Evolutionary conservation across 768 basidiomycete species (phyloP), one percentile per base, ranked within the genome.

Genomic region (Sarcomyxa edulis): DNA sequence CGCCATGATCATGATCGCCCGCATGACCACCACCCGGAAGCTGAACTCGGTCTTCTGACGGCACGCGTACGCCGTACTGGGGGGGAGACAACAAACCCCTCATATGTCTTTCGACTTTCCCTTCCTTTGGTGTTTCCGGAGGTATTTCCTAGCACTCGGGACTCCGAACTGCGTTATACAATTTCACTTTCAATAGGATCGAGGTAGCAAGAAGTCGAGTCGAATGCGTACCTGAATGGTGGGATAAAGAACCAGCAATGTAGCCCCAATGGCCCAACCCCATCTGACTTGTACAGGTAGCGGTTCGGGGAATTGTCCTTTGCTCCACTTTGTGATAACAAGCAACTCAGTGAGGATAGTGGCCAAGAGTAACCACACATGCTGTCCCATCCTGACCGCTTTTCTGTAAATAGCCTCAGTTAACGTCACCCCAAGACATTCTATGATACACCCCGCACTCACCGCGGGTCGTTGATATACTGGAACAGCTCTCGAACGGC

Each of bases 331-430:
- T 48, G 69, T 60, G 37, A 92, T 89, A 29, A 80, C 82, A 35
- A 92, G 67, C 24, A 89, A 57, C 56, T 92, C 89, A 10, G 90
- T 91, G 41, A 78, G 51, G 45, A 90, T 79, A n/a, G 89, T 92
- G 22, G 89, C 88, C 35, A 90, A 74, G 43, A 92, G 65, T 28
- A 92, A 65, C 89, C 89, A 91, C 23, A 82, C 80, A 53, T 92
- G 89, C 48, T 89, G 85, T 2, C 90, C 89, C 89, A 92, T 91
- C 40, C 89, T 74, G 45, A 81, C 80, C n/a, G 85, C 81, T 48
- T 70, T 80, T 51, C 89, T 91, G 51, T 20, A 40, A 34, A 18
- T 39, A n/a, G n/a, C n/a, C n/a, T n/a, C n/a, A n/a, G n/a, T n/a
- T n/a, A n/a, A 32, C 12, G 37, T 39, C 35, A 21, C n/a, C 18